Evolutionary conservation across 164 flowering plant genomes (phyloP).

Genomic region (Aristolochia californica): DNA sequence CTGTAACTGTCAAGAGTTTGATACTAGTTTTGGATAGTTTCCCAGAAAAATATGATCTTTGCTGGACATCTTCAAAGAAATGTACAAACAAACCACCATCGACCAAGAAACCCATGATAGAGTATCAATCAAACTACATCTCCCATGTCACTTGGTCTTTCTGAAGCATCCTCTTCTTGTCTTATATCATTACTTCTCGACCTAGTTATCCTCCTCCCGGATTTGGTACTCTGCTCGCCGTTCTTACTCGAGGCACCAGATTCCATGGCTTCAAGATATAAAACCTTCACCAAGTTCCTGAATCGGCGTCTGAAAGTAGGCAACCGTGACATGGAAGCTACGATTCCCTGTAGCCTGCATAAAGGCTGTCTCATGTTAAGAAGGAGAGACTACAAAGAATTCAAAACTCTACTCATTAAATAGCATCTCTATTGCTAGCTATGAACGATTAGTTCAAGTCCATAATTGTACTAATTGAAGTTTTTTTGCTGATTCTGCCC

Average conservation of each 20-base stretch:
- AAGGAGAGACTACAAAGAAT: not conserved
- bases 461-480: not conserved
- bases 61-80: no score
- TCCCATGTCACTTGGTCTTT: not conserved
- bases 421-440: not conserved
- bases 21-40: no score
- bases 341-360: constrained; percentile 75
- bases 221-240: constrained; percentile 15
- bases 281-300: constrained; percentile 44
- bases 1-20: no score
- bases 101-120: no score
- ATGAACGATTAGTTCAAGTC: not conserved
- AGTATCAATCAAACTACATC: not conserved
- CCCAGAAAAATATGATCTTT: no score
- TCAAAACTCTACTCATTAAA: constrained; percentile 8
- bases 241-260: constrained; percentile 23
- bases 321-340: constrained; percentile 62
- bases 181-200: not conserved
- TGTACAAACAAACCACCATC: no score
- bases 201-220: not conserved
- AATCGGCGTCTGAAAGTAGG: constrained; percentile 85
- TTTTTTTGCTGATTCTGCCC: no score
- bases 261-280: constrained; percentile 58
- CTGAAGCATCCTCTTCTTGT: not conserved
- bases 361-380: constrained; percentile 20